Conservation (phyloP, 768 basidiomycete genomes). For the Lentinula sp. region DNA sequence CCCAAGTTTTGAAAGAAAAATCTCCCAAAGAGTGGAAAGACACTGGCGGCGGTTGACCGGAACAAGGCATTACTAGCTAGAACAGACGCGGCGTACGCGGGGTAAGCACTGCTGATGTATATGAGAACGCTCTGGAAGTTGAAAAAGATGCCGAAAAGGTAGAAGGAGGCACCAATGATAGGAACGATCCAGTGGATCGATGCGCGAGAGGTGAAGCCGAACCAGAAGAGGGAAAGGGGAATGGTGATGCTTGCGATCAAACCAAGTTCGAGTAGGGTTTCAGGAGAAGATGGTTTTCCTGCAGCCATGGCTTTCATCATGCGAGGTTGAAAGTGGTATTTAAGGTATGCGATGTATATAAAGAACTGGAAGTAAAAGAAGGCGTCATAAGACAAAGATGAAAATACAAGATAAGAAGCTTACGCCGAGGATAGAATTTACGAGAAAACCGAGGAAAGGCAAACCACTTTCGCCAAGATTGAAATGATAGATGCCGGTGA, state of each 20-base stretch:
- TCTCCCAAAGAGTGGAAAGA: constrained; percentile 12
- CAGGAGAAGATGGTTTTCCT: constrained; percentile 14
- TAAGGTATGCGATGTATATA: constrained; percentile 16
- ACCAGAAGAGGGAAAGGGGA: constrained; percentile 26
- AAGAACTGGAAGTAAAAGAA: constrained; percentile 8
- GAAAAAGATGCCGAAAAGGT: constrained; percentile 23
- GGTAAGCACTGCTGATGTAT: constrained; percentile 25
- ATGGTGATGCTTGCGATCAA: constrained; percentile 25
- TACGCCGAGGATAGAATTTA: neutral
- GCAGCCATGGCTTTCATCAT: constrained; percentile 9
- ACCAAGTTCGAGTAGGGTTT: constrained; percentile 25
- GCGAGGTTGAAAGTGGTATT: constrained; percentile 16
- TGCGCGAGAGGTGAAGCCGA: constrained; percentile 23
- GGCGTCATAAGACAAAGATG: neutral
- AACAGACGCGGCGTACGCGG: constrained; percentile 23
- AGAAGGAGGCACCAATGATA: constrained; percentile 25
- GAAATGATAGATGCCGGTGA: constrained; percentile 26
- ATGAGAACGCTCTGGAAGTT: constrained; percentile 22
- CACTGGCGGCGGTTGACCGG: constrained; percentile 19
- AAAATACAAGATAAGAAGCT: neutral
- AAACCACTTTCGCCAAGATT: constrained; percentile 22
- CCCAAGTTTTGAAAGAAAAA: constrained; percentile 6
- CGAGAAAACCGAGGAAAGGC: constrained; percentile 23
- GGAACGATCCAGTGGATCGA: constrained; percentile 29
- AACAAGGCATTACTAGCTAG: constrained; percentile 28